A percentile compares a stretch with the other conserved stretches of the same genome.
Evolutionary conservation across 2,329 filamentous ascomycete genomes (phyloP).

Genomic region (Talaromyces sp.): DNA sequence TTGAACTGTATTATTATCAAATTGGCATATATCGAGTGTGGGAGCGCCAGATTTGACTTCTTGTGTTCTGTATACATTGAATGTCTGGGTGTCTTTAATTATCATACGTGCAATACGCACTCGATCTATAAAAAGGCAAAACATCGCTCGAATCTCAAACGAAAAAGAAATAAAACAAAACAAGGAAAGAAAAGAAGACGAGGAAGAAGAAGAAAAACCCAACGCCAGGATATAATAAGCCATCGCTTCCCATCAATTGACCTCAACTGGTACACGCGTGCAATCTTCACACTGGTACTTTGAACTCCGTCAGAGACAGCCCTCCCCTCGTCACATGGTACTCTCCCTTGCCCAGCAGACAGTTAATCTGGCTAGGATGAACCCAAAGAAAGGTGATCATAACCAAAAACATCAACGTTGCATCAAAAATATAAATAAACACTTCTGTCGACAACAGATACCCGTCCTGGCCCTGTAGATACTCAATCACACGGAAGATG

Average conservation of each 20-base stretch:
- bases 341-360: neutral
- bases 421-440: constrained; percentile 20
- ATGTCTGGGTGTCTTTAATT: neutral
- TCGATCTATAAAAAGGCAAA: neutral
- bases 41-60: no score
- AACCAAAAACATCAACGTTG: constrained; percentile 16
- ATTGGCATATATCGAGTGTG: no score
- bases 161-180: neutral
- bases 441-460: constrained; percentile 16
- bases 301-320: neutral
- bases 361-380: constrained; percentile 9
- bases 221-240: neutral
- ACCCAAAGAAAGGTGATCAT: neutral
- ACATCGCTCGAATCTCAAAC: neutral
- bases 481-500: constrained; percentile 20
- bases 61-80: no score
- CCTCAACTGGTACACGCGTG: no score
- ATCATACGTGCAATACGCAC: neutral
- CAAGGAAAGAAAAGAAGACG: no score
- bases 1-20: no score
- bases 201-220: no score
- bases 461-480: constrained; percentile 16
- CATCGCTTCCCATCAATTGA: no score
- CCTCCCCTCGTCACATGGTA: neutral
- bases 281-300: neutral